Evolutionary conservation across 208 protist species (phyloP).

Genomic region (Acanthamoeba lenticulata): DNA sequence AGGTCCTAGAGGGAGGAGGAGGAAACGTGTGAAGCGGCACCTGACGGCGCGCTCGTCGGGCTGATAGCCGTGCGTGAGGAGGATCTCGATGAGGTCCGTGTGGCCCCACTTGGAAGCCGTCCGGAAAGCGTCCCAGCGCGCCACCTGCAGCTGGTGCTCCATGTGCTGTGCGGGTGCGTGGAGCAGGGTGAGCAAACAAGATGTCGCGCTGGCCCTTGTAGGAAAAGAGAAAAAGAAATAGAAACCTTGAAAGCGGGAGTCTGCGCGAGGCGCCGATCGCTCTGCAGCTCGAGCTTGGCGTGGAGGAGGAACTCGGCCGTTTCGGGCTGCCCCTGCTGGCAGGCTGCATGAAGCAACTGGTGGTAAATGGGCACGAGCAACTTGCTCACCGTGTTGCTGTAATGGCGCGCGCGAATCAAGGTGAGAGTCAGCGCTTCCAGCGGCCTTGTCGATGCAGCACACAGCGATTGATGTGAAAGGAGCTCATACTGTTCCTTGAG

Average conservation of each 20-base stretch:
- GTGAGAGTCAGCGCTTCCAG: too few species aligned
- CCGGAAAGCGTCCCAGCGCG: slow-evolving; percentile 1
- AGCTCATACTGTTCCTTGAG: not conserved
- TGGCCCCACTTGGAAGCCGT: slow-evolving; percentile 20
- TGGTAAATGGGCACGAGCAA: slow-evolving; percentile 9
- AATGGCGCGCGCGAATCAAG: too few species aligned
- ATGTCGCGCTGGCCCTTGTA: not conserved
- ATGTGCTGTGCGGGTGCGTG: not conserved
- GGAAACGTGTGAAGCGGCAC: not conserved
- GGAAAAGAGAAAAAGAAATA: not conserved
- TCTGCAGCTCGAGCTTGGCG: not conserved
- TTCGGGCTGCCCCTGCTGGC: not conserved
- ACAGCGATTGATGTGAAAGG: not conserved
- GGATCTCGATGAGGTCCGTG: not conserved
- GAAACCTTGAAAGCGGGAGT: not conserved
- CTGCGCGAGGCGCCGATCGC: not conserved
- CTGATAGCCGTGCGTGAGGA: slow-evolving; percentile 25
- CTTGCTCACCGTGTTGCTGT: not conserved
- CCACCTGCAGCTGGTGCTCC: not conserved
- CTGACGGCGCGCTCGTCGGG: not conserved
- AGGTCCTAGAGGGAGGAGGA: not conserved
- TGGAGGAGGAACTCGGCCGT: not conserved
- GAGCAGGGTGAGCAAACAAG: not conserved
- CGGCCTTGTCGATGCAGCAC: too few species aligned
- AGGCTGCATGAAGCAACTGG: not conserved